Evolutionary conservation across 2,329 filamentous ascomycete species (phyloP), one percentile per base, ranked within the genome.

Genomic region (Phialemonium atrogriseum): DNA sequence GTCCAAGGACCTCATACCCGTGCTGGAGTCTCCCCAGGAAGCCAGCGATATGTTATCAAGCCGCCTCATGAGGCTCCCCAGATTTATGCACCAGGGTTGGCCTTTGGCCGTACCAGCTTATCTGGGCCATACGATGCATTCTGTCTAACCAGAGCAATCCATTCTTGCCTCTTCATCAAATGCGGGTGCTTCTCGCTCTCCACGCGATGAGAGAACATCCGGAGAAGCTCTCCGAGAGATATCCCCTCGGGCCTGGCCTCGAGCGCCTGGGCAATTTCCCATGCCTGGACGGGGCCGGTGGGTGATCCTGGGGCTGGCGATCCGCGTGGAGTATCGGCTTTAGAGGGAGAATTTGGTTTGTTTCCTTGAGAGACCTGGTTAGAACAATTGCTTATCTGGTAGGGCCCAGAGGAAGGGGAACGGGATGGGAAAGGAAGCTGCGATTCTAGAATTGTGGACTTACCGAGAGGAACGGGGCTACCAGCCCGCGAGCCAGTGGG

Each of bases 401-500:
- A 23, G 2, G 15, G 13, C 7, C n/a, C 12, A 7, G n/a, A 9
- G 27, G 10, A 30, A 20, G 17, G 11, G 7, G 16, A 4, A n/a
- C 39, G 22, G 26, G 19, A 17, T 37, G 41, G 33, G 34, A 32
- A 7, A 30, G 26, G 9, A 30, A 35, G 10, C 23, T 24, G 19
- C 31, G 17, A 21, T 29, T n/a, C 5, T 5, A 14, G 15, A 14
- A 35, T 10, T 21, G 24, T 18, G 9, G 19, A 48, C 55, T 54
- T 55, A 63, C 62, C 53, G 39, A 56, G 47, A 26, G 55, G 41
- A 34, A 71, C 62, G 46, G 75, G 80, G 47, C 78, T 84, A 18
- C 69, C 68, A 31, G 73, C 70, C 38, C 79, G 66, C 7, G 77
- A 83, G 11, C 64, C 73, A 7, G 60, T 59, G 5, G 77, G 75